Evolutionary conservation across 441 rosid species (phyloP).

Genomic region (Biscutella laevigata): DNA sequence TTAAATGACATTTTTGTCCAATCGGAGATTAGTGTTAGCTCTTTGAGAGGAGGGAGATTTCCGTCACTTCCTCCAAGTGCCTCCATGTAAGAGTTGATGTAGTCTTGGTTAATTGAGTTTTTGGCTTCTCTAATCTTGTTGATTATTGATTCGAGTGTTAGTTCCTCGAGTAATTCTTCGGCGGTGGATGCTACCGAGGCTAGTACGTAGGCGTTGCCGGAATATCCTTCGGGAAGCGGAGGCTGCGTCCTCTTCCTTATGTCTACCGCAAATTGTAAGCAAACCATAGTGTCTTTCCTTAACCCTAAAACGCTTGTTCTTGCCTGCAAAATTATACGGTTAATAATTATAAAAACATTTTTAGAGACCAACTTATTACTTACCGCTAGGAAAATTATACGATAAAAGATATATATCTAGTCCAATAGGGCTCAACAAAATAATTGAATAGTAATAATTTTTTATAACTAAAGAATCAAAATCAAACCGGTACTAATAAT

Average conservation of each 20-base stretch:
- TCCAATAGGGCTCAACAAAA: too few relatives aligned
- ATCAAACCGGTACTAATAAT: too few relatives aligned
- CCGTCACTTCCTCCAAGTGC: slow-evolving; percentile 38
- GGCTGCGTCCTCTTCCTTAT: slow-evolving; percentile 41
- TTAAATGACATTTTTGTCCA: slow-evolving; percentile 70
- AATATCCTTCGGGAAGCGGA: slow-evolving; percentile 36
- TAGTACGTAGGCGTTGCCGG: slow-evolving; percentile 58
- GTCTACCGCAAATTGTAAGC: slow-evolving; percentile 65
- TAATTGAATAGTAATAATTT: too few relatives aligned
- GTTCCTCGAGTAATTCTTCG: slow-evolving; percentile 36
- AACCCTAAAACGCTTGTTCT: slow-evolving; percentile 44
- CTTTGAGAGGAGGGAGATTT: slow-evolving; percentile 47
- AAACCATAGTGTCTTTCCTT: slow-evolving; percentile 44
- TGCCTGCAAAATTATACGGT: slow-evolving; percentile 29
- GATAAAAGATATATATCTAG: too few relatives aligned
- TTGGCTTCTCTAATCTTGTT: slow-evolving; percentile 55
- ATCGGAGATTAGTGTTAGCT: slow-evolving; percentile 57
- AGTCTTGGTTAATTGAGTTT: slow-evolving; percentile 34
- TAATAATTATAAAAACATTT: too few relatives aligned
- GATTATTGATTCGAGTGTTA: slow-evolving; percentile 29
- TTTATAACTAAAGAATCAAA: too few relatives aligned
- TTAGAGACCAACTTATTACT: too few relatives aligned
- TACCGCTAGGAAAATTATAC: too few relatives aligned
- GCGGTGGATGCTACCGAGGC: slow-evolving; percentile 44
- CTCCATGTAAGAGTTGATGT: slow-evolving; percentile 45